Base-by-base conservation (phyloP, 1,139 yeast species). In the Kurtzmaniella natalensis region DNA sequence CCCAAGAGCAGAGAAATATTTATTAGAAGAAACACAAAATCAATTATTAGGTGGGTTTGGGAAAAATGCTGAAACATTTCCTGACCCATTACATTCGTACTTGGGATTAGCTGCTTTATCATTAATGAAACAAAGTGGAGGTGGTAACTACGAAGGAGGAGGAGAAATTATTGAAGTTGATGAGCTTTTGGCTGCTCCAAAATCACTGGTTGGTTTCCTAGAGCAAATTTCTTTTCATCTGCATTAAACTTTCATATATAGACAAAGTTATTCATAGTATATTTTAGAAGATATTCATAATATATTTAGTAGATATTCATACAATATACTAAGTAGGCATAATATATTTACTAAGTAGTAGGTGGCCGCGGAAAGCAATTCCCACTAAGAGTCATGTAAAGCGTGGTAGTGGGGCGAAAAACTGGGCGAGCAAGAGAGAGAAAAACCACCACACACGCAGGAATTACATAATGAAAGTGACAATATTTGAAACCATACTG, bases 11-110 rank as follows among this genome's bases (percentile, higher is more conserved):
- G 47, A 52, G 6, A 44, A 52, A 3, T 88, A 71, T 48, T 58
- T 92, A 17, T 48, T 84, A n/a, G 44, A 57, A 1, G 53, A 60
- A 17, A 81, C 94, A 1, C 95, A 87, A 50, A 76, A 81, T 48
- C 43, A 41, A 1, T 35, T 81, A 1, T 47, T 82, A 36, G 97
- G 98, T 1, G 98, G 98, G 1, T 87, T 88, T 53, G 74, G 75
- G n/a, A 86, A 86, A 50, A 70, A 71, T 14, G 70, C 73, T 16
- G 85, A 61, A 13, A 69, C 72, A 22, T 47, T 48, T 7, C 89
- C 97, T 0, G 92, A 83, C 51, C 81, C 89, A 1, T 67, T 78
- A 37, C 94, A 83, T 53, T 65, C 81, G 1, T 79, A 66, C 47
- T 53, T 82, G 25, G 85, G 81, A 0, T 48, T 82, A 13, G 77